Evolutionary conservation across 108 stramenopile genomes (phyloP), one percentile per base, ranked within the genome.

Genomic region (Epipyxis sp.): DNA sequence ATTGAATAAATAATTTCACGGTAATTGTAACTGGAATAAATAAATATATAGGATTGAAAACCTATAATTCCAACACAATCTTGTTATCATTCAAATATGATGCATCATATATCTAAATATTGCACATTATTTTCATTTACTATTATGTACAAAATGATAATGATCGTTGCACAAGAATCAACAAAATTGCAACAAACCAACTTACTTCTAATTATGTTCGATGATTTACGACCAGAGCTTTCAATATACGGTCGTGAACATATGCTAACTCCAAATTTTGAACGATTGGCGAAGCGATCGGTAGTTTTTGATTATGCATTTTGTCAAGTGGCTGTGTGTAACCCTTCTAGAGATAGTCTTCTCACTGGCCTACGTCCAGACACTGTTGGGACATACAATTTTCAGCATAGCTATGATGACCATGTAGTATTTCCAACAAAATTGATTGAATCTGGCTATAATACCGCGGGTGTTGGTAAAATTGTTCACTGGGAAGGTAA

Each of bases 341-440:
- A 59, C 37, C 78, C 78, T 35, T 69, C 65, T 3, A 59, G 78
- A 1, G 61, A 78, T 37, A 65, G 59, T 1, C 46, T 78, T 35
- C 3, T 78, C 1, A 69, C 78, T n/a, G 78, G 78, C 1, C 59
- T 59, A 65, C 78, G 78, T 43, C 78, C 78, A 2, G 78, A 78
- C 42, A 1, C 62, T 34, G 0, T 78, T 1, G 1, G 78, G 44
- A 62, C 61, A 62, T 78, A 78, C 42, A 71, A 71, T 30, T 78
- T 78, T 34, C 29, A 34, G 25, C 44, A 71, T 20, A 35, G 32
- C 40, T 78, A 40, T 39, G 42, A 32, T 27, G 6, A 1, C 1
- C 44, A 74, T 34, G 3, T 78, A 6, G 0, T 65, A n/a, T 20
- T 78, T 29, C 78, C 78, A 2, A 59, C 59, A 37, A 25, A 46